phyloP scores from a whole-genome alignment of 2,329 filamentous ascomycete genomes.

The Colletotrichum tamarilloi region DNA sequence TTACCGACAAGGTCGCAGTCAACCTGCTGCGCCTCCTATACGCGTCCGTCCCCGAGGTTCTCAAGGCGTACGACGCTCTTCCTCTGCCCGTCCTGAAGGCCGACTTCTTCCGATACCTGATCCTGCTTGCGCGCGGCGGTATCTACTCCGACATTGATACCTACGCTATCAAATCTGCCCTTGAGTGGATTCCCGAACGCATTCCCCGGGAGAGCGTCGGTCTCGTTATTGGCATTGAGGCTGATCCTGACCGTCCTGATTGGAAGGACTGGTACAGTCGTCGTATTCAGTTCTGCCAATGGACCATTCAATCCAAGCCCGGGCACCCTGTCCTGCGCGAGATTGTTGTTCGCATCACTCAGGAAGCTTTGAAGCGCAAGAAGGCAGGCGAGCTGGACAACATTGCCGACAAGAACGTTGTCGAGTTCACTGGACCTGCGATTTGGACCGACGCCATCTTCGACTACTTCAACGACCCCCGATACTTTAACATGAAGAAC shows the following conservation, averaged over 20 bases:
- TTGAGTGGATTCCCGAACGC: slow-evolving; percentile 85
- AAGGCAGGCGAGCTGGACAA: slow-evolving; percentile 70
- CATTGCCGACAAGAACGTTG: slow-evolving; percentile 74
- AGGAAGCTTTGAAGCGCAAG: slow-evolving; percentile 82
- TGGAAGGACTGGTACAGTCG: slow-evolving; percentile 97
- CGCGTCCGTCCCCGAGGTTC: slow-evolving; percentile 80
- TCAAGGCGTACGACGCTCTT: slow-evolving; percentile 80
- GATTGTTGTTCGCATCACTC: slow-evolving; percentile 86
- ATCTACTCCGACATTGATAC: slow-evolving; percentile 96
- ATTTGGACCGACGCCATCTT: slow-evolving; percentile 95
- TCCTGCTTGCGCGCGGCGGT: slow-evolving; percentile 69
- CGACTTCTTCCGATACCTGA: slow-evolving; percentile 82
- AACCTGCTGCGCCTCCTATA: slow-evolving; percentile 89
- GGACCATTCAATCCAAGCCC: slow-evolving; percentile 96
- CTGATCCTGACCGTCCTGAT: slow-evolving; percentile 90
- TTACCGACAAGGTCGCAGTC: slow-evolving; percentile 88
- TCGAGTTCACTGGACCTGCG: slow-evolving; percentile 94
- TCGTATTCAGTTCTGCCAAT: slow-evolving; percentile 97
- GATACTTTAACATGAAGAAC: slow-evolving; percentile 84
- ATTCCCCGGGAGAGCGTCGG: slow-evolving; percentile 84
- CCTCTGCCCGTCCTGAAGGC: slow-evolving; percentile 82
- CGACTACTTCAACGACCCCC: slow-evolving; percentile 90
- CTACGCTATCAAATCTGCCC: slow-evolving; percentile 81
- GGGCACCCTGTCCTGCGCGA: slow-evolving; percentile 93
- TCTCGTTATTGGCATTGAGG: slow-evolving; percentile 93